phyloP scores from a whole-genome alignment of 2,329 filamentous ascomycete species.

The Botrytis paeoniae region DNA sequence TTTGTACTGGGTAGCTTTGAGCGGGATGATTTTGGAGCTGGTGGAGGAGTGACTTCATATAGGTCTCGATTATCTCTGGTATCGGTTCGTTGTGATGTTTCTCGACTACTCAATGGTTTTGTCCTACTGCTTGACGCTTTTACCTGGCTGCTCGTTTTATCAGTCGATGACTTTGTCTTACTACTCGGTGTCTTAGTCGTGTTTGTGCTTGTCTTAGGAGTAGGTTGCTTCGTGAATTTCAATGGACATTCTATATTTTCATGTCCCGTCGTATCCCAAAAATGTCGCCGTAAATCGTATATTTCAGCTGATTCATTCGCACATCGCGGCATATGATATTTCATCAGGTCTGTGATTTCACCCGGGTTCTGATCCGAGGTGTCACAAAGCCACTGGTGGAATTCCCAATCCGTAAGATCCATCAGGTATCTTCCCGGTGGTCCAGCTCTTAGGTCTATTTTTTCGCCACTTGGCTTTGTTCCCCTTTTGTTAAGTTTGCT shows the following conservation, averaged over 20 bases:
- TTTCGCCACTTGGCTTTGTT: neutral
- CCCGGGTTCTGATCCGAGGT: neutral
- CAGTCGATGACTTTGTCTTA: neutral
- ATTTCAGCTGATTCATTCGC: accelerated
- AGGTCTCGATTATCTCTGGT: neutral
- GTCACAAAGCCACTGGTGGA: neutral
- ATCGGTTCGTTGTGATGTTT: too few species aligned
- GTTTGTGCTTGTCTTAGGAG: neutral
- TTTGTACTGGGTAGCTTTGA: neutral
- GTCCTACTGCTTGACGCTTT: neutral
- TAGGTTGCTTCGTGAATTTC: neutral
- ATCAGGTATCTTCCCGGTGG: neutral
- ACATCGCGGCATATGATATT: neutral
- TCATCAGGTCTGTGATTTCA: neutral
- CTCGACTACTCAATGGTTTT: too few species aligned
- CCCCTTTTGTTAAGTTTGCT: neutral
- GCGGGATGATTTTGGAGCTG: neutral
- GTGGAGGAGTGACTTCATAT: neutral
- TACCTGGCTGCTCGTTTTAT: neutral
- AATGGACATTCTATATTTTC: neutral
- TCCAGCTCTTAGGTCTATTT: neutral
- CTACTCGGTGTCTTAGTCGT: neutral
- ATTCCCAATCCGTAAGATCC: neutral
- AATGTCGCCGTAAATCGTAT: neutral
- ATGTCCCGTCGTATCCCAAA: neutral